These are phyloP conservation scores for Colletotrichum sp. DNA, from an alignment of 2,329 filamentous ascomycete genomes.

Conservation along the genomic window DNA sequence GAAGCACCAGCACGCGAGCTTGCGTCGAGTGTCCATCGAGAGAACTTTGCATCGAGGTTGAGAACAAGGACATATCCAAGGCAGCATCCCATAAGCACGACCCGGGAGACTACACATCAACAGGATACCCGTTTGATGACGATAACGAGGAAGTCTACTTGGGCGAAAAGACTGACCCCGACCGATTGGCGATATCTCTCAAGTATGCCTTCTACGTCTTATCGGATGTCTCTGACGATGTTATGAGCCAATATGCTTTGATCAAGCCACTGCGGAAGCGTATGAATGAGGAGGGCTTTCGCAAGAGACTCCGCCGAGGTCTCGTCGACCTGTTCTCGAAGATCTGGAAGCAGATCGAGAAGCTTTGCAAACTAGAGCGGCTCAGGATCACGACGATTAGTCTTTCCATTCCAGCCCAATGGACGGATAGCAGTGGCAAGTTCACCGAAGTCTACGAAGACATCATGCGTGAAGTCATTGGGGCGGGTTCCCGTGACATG, in stretches of 20 bases:
- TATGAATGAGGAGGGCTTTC: not conserved
- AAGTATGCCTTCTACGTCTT: constrained; percentile 25
- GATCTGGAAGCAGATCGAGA: not conserved
- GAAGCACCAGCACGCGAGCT: constrained; percentile 23
- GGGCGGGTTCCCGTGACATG: not conserved
- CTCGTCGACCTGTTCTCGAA: not conserved
- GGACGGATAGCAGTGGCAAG: not conserved
- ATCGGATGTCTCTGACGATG: not conserved
- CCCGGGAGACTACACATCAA: constrained; percentile 21
- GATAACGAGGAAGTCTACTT: constrained; percentile 5
- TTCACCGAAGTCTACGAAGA: not conserved
- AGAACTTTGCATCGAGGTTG: not conserved
- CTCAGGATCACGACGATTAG: not conserved
- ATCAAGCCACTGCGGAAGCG: not conserved
- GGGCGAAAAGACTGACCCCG: not conserved
- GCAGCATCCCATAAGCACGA: not conserved
- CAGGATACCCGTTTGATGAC: constrained; percentile 23
- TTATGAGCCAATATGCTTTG: not conserved
- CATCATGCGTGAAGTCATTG: not conserved
- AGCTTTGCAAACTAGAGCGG: not conserved
- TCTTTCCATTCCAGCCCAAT: not conserved
- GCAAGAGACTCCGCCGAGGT: not conserved
- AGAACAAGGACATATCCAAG: not conserved
- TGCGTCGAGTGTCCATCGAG: constrained; percentile 5
- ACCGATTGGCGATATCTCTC: constrained; percentile 10